Percentiles rank a stretch among this genome's conserved stretches.
phyloP scores from a whole-genome alignment of 2,329 filamentous ascomycete genomes.

The Ophiocordyceps unilateralis region DNA sequence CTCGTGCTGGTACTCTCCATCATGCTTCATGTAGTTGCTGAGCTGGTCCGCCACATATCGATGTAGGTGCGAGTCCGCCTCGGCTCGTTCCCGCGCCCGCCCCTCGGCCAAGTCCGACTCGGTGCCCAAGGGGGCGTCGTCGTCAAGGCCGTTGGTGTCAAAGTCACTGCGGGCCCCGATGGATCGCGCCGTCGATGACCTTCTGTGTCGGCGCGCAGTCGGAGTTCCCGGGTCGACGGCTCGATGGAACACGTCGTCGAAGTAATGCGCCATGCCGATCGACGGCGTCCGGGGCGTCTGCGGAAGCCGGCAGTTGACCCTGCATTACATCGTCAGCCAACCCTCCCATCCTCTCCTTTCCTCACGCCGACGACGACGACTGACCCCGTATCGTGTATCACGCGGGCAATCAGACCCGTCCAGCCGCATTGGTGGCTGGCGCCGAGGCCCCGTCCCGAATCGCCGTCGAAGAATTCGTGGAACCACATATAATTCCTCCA shows the following conservation, averaged over 20 bases:
- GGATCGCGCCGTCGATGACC: constrained; percentile 67
- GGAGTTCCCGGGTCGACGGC: constrained; percentile 17
- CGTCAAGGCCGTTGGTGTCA: constrained; percentile 30
- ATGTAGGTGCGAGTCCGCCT: constrained; percentile 56
- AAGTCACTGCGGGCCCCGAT: constrained; percentile 76
- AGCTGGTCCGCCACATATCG: constrained; percentile 72
- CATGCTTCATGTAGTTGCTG: constrained; percentile 39
- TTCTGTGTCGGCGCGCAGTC: constrained; percentile 41
- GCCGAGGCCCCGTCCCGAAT: constrained; percentile 73
- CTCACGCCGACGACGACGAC: constrained; percentile 13
- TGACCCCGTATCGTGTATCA: constrained; percentile 96
- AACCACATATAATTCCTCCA: constrained; percentile 84
- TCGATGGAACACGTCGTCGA: constrained; percentile 68
- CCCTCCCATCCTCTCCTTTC: background rate
- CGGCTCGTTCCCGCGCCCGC: constrained; percentile 26
- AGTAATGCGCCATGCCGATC: constrained; percentile 77
- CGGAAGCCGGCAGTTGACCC: constrained; percentile 74
- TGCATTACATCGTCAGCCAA: constrained; percentile 15
- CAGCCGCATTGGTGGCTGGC: constrained; percentile 92
- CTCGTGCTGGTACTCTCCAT: constrained; percentile 12
- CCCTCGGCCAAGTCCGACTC: constrained; percentile 18
- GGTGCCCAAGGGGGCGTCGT: constrained; percentile 16
- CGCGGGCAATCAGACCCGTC: constrained; percentile 87
- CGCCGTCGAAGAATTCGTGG: constrained; percentile 94
- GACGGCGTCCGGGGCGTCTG: constrained; percentile 83